Evolutionary conservation across 1,284 basidiomycete genomes (phyloP).

Genomic region (Austroboletus rostrupii): DNA sequence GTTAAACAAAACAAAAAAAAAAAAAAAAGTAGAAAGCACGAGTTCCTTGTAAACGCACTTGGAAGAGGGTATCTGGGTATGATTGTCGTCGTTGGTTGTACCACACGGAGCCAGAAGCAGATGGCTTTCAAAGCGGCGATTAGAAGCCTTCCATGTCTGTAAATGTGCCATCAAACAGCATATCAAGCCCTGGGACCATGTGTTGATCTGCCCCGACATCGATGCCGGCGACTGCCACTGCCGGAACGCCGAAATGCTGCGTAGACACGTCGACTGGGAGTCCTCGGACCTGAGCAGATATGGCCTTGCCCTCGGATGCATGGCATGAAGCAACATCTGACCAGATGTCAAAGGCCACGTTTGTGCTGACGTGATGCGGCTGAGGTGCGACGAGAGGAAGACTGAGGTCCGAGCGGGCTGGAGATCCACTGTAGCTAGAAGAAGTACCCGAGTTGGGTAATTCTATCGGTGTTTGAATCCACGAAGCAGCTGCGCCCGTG

Average conservation of each 20-base stretch:
- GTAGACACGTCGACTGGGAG: not conserved
- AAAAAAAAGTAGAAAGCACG: too few species aligned
- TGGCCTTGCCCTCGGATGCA: slow-evolving; percentile 3
- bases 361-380: slow-evolving; percentile 27
- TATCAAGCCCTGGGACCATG: slow-evolving; percentile 16
- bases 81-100: too few species aligned
- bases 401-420: slow-evolving; percentile 38
- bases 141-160: slow-evolving; percentile 8
- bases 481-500: too few species aligned
- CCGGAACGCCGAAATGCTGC: slow-evolving; percentile 3
- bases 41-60: too few species aligned
- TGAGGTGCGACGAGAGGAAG: slow-evolving; percentile 34
- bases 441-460: slow-evolving; percentile 35
- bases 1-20: too few species aligned
- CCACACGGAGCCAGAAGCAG: too few species aligned
- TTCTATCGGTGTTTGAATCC: slow-evolving; percentile 1
- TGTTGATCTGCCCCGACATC: slow-evolving; percentile 2
- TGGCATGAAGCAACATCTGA: slow-evolving; percentile 12
- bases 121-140: not conserved
- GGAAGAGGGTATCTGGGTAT: too few species aligned
- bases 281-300: slow-evolving; percentile 1
- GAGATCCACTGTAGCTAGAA: slow-evolving; percentile 45
- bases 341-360: slow-evolving; percentile 25
- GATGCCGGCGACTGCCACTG: slow-evolving; percentile 10
- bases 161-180: slow-evolving; percentile 18